Conservation (phyloP, 1,284 basidiomycete species). For the Coriolopsis trogii region DNA sequence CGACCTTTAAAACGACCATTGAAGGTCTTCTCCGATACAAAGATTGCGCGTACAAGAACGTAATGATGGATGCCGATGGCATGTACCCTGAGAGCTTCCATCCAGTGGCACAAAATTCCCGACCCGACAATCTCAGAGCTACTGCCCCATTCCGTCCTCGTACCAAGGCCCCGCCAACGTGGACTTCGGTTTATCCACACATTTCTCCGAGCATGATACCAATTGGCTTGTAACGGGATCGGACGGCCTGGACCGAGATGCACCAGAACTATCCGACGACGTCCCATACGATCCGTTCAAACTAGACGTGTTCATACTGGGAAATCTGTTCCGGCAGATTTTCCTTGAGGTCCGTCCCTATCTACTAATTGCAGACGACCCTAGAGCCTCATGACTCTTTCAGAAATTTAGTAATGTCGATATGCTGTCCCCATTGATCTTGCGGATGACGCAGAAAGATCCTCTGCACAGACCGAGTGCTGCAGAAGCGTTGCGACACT, state of each 20-base stretch:
- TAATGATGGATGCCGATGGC: slow-evolving; percentile 30
- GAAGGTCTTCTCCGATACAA: neutral
- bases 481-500: too few relatives aligned
- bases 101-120: slow-evolving; percentile 11
- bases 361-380: neutral
- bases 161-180: slow-evolving; percentile 10
- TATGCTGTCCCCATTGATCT: too few relatives aligned
- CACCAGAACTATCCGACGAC: slow-evolving; percentile 30
- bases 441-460: too few relatives aligned
- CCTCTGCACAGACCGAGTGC: too few relatives aligned
- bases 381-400: neutral
- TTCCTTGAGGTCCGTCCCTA: neutral
- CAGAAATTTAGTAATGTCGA: neutral
- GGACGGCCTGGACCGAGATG: slow-evolving; percentile 26
- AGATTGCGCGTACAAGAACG: slow-evolving; percentile 26
- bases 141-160: slow-evolving; percentile 11
- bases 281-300: slow-evolving; percentile 38
- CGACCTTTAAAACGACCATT: neutral
- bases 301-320: slow-evolving; percentile 29
- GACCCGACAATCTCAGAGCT: slow-evolving; percentile 15
- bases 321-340: neutral
- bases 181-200: slow-evolving; percentile 29
- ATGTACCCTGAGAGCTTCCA: slow-evolving; percentile 31
- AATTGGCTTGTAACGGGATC: slow-evolving; percentile 16
- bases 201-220: slow-evolving; percentile 5